Evolutionary conservation across 2,329 filamentous ascomycete genomes (phyloP).

Genomic region (Pyrenophora seminiperda): DNA sequence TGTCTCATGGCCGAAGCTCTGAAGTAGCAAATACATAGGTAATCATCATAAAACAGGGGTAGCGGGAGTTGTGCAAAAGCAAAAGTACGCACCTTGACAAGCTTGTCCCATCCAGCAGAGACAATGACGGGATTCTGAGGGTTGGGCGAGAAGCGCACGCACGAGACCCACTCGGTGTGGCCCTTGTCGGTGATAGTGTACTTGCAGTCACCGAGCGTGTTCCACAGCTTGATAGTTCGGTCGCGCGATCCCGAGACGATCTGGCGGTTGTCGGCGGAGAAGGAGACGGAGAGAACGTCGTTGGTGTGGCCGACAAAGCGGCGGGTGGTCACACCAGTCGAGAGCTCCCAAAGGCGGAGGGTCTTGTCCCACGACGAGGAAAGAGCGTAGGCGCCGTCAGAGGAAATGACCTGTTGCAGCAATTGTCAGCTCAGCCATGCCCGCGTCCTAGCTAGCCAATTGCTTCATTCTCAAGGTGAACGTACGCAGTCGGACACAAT

Average conservation of each 20-base stretch:
- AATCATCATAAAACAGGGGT: conserved; percentile 77
- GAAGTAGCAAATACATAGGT: conserved; percentile 99
- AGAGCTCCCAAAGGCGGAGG: conserved; percentile 98
- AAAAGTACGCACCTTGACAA: conserved; percentile 86
- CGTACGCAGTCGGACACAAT: conserved; percentile 99
- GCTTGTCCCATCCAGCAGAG: conserved; percentile 98
- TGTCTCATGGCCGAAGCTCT: conserved; percentile 99
- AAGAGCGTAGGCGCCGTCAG: conserved; percentile 97
- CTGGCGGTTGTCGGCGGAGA: conserved; percentile 99
- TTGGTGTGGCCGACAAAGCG: conserved; percentile 99
- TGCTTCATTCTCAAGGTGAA: conserved; percentile 43
- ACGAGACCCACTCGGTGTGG: conserved; percentile 99
- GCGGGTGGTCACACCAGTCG: conserved; percentile 94
- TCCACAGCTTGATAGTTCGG: conserved; percentile 99
- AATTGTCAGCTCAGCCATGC: conserved; percentile 39
- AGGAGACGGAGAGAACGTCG: conserved; percentile 98
- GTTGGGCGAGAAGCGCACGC: conserved; percentile 99
- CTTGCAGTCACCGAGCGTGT: conserved; percentile 99
- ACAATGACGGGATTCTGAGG: conserved; percentile 99
- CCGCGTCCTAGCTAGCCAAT: conserved; percentile 34
- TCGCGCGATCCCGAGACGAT: conserved; percentile 99
- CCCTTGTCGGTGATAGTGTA: conserved; percentile 99
- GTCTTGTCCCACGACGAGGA: conserved; percentile 99
- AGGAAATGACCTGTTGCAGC: conserved; percentile 85
- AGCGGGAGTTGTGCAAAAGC: neutral